Conservation (phyloP, 768 basidiomycete genomes). For the Pleurotus ostreatus region DNA sequence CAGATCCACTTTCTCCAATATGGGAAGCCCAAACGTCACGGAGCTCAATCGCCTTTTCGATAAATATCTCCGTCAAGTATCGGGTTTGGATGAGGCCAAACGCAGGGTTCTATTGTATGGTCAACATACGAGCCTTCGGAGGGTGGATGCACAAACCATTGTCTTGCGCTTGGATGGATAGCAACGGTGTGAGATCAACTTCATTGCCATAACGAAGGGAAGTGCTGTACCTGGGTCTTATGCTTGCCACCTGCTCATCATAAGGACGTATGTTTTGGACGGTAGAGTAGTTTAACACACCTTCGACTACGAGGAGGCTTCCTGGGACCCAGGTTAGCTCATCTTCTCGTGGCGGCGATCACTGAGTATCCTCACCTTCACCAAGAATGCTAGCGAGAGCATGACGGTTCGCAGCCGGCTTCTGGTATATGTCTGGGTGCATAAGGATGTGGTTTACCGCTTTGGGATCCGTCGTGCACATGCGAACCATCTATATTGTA, state of each 20-base stretch:
- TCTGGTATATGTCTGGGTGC: slow-evolving; percentile 53
- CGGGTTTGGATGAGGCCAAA: slow-evolving; percentile 60
- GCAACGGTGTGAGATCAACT: too few relatives aligned
- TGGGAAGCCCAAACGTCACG: slow-evolving; percentile 43
- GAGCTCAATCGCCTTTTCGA: slow-evolving; percentile 54
- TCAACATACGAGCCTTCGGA: neutral
- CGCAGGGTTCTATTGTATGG: slow-evolving; percentile 49
- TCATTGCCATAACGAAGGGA: neutral
- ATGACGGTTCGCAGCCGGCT: slow-evolving; percentile 38
- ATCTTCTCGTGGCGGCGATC: neutral
- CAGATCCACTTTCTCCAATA: slow-evolving; percentile 18
- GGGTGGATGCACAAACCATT: slow-evolving; percentile 28
- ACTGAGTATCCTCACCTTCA: slow-evolving; percentile 20
- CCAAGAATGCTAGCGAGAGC: slow-evolving; percentile 40
- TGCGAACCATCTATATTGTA: slow-evolving; percentile 26
- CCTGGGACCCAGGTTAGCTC: too few relatives aligned
- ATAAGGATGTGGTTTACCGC: slow-evolving; percentile 63
- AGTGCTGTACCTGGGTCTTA: slow-evolving; percentile 33
- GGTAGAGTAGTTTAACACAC: neutral
- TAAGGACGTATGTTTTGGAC: neutral
- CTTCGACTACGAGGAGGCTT: too few relatives aligned
- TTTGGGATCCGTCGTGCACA: slow-evolving; percentile 58
- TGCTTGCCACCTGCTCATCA: slow-evolving; percentile 31
- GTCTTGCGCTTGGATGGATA: slow-evolving; percentile 29
- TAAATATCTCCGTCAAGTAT: slow-evolving; percentile 51